Base-by-base conservation (phyloP, 495 filamentous ascomycete genomes). In the Penicillium lagena region DNA sequence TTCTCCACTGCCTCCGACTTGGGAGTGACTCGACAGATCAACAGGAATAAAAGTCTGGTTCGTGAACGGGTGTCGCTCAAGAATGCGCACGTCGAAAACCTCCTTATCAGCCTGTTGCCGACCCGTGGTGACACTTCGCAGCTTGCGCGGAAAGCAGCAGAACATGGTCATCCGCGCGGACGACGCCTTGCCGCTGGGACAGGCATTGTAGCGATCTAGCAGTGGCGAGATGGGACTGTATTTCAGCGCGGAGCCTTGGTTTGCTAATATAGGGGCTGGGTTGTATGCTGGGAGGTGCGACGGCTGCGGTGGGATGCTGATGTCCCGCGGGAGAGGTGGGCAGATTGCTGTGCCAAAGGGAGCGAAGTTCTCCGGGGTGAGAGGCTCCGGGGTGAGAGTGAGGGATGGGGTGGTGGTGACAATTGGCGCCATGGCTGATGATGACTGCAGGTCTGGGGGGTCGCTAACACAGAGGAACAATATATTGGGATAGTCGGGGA, bases 11-110 rank as follows among this genome's bases (percentile, higher is more conserved):
- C 54, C 47, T 15, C 51, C 56, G 50, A 63, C 59, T 27, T 58
- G 54, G 27, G 48, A 51, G 37, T 65, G 55, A 7, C 53, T 51
- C 17, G 71, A 66, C 9, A 86, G 60, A 43, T 81, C 81, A 12
- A 96, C 68, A 0, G 93, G 93, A 33, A 87, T 77, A 63, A 98
- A 97, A 0, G 89, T 94, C 62, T 98, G 93, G 17, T 86, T 84
- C 12, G 93, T 96, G 67, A 79, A 96, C 0, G 93, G 94, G 60
- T 98, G 93, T 15, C 94, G 82, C 62, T 98, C 93, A 34, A 98
- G 80, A 45, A 96, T 80, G 7, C 67, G 60, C 36, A 96, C 76
- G 31, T 80, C 70, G 60, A 95, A 87, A 6, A 81, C 53, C 37
- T 64, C 34, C 38, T 47, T 45, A 17, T 60, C 54, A 30, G 43